phyloP scores from a whole-genome alignment of 2,329 filamentous ascomycete genomes.

The Mariannaea elegans region DNA sequence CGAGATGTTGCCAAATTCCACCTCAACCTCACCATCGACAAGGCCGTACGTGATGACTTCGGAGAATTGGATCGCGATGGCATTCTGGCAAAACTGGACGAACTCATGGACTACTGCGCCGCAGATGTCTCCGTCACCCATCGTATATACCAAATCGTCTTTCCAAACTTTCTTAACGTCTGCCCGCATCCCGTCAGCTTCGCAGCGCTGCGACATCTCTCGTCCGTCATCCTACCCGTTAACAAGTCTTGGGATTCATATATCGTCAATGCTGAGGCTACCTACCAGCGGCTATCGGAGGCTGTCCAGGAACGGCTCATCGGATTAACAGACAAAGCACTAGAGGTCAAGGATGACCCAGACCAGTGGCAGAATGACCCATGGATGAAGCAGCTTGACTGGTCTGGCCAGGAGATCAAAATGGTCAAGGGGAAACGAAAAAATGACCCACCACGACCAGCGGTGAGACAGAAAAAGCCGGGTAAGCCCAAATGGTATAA shows the following conservation, averaged over 20 bases:
- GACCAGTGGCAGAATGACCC: conserved; percentile 81
- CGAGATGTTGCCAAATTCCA: conserved; percentile 97
- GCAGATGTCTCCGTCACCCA: conserved; percentile 94
- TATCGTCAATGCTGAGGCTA: conserved; percentile 82
- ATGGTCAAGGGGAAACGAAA: conserved; percentile 95
- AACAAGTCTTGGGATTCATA: conserved; percentile 90
- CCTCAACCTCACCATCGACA: conserved; percentile 90
- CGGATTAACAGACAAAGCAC: conserved; percentile 77
- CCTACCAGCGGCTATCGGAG: conserved; percentile 78
- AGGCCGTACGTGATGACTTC: conserved; percentile 86
- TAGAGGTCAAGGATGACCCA: conserved; percentile 75
- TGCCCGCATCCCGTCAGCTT: conserved; percentile 99
- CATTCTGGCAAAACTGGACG: conserved; percentile 76
- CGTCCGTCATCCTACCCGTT: conserved; percentile 90
- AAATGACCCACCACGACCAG: conserved; percentile 77
- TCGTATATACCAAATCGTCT: conserved; percentile 91
- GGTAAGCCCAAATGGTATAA: conserved; percentile 98
- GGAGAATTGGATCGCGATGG: conserved; percentile 79
- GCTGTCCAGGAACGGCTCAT: conserved; percentile 81
- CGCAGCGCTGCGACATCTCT: conserved; percentile 90
- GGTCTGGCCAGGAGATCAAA: conserved; percentile 90
- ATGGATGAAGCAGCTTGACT: conserved; percentile 94
- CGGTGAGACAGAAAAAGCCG: conserved; percentile 87
- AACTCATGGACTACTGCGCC: conserved; percentile 92
- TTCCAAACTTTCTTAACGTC: conserved; percentile 86